Evolutionary conservation across 768 basidiomycete genomes (phyloP).

Genomic region (Leucocoprinus birnbaumii): DNA sequence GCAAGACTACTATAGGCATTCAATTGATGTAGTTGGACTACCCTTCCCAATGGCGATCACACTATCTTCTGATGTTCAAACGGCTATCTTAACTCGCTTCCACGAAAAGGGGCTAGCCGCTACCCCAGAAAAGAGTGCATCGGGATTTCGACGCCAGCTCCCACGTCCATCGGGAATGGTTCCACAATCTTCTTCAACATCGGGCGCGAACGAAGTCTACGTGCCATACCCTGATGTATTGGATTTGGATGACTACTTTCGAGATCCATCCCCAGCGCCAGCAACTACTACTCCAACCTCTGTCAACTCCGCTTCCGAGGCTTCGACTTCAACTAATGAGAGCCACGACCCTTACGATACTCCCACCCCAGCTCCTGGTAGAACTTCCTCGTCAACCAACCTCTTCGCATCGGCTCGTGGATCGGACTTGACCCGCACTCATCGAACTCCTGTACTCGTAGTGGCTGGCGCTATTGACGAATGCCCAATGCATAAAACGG

Average conservation of each 20-base stretch:
- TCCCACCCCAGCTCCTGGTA: neutral
- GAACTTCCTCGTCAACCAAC: neutral
- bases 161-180: neutral
- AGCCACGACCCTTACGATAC: neutral
- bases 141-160: neutral
- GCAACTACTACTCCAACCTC: neutral
- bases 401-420: neutral
- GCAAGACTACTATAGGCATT: neutral
- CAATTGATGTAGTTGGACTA: neutral
- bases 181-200: neutral
- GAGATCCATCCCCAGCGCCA: neutral
- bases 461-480: neutral
- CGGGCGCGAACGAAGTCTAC: neutral
- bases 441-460: neutral
- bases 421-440: neutral
- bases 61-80: neutral
- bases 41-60: neutral
- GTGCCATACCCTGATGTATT: slow-evolving; percentile 8
- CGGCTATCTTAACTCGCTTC: neutral
- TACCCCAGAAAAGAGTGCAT: neutral
- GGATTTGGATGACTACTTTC: slow-evolving; percentile 3
- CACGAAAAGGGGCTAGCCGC: neutral
- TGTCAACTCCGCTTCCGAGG: neutral
- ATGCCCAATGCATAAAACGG: neutral
- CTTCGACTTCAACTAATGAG: neutral